Evolutionary conservation across 305 asterid genomes (phyloP), one percentile per base, ranked within the genome.

Genomic region (Fraxinus greggii): DNA sequence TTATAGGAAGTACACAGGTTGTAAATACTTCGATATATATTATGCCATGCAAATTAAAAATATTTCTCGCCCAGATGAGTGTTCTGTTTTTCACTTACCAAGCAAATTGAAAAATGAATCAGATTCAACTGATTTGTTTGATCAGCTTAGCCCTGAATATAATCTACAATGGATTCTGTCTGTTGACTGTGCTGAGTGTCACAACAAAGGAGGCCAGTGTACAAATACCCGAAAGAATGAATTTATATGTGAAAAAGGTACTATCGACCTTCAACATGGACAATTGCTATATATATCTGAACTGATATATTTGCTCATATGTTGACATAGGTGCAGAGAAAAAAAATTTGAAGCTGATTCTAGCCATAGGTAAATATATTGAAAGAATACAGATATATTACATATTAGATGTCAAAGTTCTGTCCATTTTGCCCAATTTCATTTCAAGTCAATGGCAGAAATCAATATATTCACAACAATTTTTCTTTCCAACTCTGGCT

Each of bases 321-420:
- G 54, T 45, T 45, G 0, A 0, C 42, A 56, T 23, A 1, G 63
- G 17, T 72, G 85, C 84, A 80, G 82, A 24, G 8, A 81, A 15
- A 3, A 79, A 59, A 0, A 70, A 75, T 0, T 32, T 76, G 4
- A 56, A 15, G 15, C 15, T 40, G 35, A 51, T 83, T 78, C 85
- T 85, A 24, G 61, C 76, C 65, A 3, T 42, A 78, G 89, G 90
- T 87, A 78, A 40, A 23, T 23, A 4, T 33, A 61, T 19, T 10
- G 42, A 23, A 24, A 78, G 38, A 48, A 48, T 48, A 13, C 21
- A 48, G 19, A 15, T 48, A 13, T 48, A 48, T 48, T 48, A 48
- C 7, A 48, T 15, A 36, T 54, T n/a, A 40, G 32, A 65, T 24
- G 10, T 59, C 72, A 12, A 76, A 38, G 35, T 42, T 40, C 45